Evolutionary conservation across 345 rosid genomes (phyloP).

Genomic region (Rhizophora apiculata): DNA sequence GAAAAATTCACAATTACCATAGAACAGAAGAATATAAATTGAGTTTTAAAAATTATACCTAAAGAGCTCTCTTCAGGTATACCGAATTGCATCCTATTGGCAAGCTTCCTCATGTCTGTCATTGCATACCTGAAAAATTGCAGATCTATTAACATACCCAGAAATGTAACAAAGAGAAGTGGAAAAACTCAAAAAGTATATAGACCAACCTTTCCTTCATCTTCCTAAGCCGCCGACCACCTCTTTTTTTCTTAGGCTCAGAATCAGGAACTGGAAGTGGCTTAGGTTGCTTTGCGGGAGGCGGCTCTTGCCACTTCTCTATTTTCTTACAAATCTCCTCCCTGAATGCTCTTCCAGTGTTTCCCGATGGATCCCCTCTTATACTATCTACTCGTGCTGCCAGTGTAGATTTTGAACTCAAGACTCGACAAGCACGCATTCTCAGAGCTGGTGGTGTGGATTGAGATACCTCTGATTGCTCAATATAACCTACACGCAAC

Average conservation of each 20-base stretch:
- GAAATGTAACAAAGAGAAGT: neutral
- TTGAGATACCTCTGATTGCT: constrained; percentile 84
- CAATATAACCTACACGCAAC: constrained; percentile 78
- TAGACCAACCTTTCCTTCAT: constrained; percentile 81
- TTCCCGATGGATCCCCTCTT: constrained; percentile 79
- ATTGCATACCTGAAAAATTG: constrained; percentile 68
- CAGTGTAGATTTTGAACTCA: constrained; percentile 84
- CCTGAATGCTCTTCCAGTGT: constrained; percentile 58
- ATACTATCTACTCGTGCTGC: constrained; percentile 86
- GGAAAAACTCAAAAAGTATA: neutral
- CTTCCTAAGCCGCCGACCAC: constrained; percentile 92
- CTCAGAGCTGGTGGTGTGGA: constrained; percentile 72
- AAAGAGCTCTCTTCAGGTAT: constrained; percentile 94
- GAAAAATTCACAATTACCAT: neutral
- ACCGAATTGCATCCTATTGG: constrained; percentile 97
- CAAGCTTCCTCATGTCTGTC: constrained; percentile 95
- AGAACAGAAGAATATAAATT: neutral
- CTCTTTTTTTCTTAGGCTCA: constrained; percentile 96
- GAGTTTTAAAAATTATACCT: constrained; percentile 36
- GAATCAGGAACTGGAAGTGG: constrained; percentile 99
- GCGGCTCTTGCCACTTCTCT: constrained; percentile 98
- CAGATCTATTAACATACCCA: constrained; percentile 9
- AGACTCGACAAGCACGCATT: constrained; percentile 72
- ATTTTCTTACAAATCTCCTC: constrained; percentile 82
- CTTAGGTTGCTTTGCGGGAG: constrained; percentile 95